Evolutionary conservation across 106 monocot genomes (phyloP).

Genomic region (Acanthochlamys bracteata): DNA sequence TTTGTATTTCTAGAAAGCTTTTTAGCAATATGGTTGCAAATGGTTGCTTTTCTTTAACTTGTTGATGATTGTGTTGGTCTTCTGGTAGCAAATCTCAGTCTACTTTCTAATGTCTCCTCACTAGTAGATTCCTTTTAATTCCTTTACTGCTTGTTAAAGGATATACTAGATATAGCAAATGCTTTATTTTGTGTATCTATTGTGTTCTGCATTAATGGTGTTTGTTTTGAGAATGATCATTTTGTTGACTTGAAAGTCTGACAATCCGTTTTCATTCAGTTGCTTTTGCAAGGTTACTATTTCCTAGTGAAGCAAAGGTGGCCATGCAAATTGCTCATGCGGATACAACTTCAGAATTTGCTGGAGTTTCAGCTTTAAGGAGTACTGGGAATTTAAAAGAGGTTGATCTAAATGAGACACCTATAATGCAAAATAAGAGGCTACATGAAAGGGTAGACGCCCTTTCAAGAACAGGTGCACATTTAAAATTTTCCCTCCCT

Average conservation of each 20-base stretch:
- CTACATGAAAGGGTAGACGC: conserved; percentile 70
- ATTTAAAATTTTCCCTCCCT: too few relatives aligned
- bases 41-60: too few relatives aligned
- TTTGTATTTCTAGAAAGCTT: too few relatives aligned
- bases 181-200: not conserved
- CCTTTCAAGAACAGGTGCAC: conserved; percentile 62
- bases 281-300: conserved; percentile 88
- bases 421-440: conserved; percentile 44
- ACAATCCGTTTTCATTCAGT: conserved; percentile 22
- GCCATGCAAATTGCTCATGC: conserved; percentile 91
- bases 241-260: not conserved
- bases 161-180: not conserved
- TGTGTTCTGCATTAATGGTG: not conserved
- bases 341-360: conserved; percentile 53
- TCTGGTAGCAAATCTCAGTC: too few relatives aligned
- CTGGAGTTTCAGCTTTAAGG: conserved; percentile 29
- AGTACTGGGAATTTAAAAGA: conserved; percentile 62
- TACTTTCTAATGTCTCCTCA: too few relatives aligned
- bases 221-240: not conserved
- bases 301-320: conserved; percentile 79
- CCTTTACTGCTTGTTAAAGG: not conserved
- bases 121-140: too few relatives aligned
- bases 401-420: conserved; percentile 94
- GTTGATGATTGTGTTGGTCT: too few relatives aligned
- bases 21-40: too few relatives aligned